Conservation (phyloP, 2,329 filamentous ascomycete species). For the Pseudocercospora cruenta region DNA sequence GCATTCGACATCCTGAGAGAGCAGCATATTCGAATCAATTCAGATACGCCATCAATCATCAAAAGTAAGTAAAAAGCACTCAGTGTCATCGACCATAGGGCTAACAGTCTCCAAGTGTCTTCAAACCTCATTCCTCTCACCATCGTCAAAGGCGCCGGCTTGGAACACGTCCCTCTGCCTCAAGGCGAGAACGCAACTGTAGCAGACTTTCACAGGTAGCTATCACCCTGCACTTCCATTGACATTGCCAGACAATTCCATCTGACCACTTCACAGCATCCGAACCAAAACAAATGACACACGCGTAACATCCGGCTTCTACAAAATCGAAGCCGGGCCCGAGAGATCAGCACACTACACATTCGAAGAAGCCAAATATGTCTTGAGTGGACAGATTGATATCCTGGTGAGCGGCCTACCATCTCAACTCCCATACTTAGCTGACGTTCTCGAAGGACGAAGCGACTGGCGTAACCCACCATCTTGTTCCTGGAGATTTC, state of each 20-base stretch:
- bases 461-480: constrained; percentile 28
- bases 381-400: constrained; percentile 28
- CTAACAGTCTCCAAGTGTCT: no score
- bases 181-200: constrained; percentile 24
- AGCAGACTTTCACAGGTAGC: constrained; percentile 27
- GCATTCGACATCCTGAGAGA: no score
- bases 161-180: constrained; percentile 26
- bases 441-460: constrained; percentile 15
- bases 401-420: constrained; percentile 12
- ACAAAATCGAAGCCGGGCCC: constrained; percentile 28
- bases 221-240: background rate
- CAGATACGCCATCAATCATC: no score
- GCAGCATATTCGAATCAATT: no score
- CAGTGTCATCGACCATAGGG: no score
- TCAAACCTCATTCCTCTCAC: constrained; percentile 25
- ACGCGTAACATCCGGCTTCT: constrained; percentile 29
- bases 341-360: constrained; percentile 18
- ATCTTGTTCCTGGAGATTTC: constrained; percentile 27
- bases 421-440: no score
- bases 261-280: constrained; percentile 10
- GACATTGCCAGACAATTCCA: background rate
- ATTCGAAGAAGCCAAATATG: constrained; percentile 30
- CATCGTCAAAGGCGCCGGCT: constrained; percentile 29
- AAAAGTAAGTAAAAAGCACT: background rate
- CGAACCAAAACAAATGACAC: constrained; percentile 24